These are phyloP conservation scores for Euphorbia tirucalli DNA, from an alignment of 345 rosid genomes.

Conservation along the genomic window DNA sequence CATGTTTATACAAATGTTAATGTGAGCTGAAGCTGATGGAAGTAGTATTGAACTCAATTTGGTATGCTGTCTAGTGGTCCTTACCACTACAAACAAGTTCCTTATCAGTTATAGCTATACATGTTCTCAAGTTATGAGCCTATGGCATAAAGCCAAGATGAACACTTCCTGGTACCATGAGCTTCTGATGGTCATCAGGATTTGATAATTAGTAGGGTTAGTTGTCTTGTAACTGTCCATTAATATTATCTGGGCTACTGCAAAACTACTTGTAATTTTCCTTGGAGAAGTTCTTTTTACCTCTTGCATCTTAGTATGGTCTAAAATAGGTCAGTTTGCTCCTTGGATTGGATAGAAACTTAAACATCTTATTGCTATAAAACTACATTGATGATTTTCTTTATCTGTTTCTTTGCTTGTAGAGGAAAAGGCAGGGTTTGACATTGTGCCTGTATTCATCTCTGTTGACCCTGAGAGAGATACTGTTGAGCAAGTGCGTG, in stretches of 20 bases:
- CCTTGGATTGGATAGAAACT: background rate
- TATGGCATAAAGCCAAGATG: background rate
- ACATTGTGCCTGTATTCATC: slow-evolving; percentile 77
- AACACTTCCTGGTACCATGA: background rate
- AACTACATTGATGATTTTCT: background rate
- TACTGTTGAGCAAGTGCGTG: slow-evolving; percentile 84
- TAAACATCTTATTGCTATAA: background rate
- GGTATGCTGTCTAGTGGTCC: background rate
- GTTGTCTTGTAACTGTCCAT: background rate
- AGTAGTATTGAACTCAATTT: background rate
- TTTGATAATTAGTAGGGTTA: background rate
- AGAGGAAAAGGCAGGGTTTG: slow-evolving; percentile 77
- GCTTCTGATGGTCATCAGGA: background rate
- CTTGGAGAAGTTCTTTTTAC: background rate
- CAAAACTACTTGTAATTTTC: background rate
- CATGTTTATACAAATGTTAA: background rate
- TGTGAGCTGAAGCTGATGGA: background rate
- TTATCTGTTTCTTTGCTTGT: slow-evolving; percentile 17
- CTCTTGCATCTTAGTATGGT: background rate
- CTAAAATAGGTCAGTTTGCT: background rate
- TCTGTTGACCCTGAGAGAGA: slow-evolving; percentile 98
- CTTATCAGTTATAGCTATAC: background rate
- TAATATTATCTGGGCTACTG: background rate
- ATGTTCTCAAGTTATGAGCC: background rate
- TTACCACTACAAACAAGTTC: no score